These are phyloP conservation scores for Apiotrichum sp. DNA, from an alignment of 1,284 basidiomycete genomes.

Conservation along the genomic window DNA sequence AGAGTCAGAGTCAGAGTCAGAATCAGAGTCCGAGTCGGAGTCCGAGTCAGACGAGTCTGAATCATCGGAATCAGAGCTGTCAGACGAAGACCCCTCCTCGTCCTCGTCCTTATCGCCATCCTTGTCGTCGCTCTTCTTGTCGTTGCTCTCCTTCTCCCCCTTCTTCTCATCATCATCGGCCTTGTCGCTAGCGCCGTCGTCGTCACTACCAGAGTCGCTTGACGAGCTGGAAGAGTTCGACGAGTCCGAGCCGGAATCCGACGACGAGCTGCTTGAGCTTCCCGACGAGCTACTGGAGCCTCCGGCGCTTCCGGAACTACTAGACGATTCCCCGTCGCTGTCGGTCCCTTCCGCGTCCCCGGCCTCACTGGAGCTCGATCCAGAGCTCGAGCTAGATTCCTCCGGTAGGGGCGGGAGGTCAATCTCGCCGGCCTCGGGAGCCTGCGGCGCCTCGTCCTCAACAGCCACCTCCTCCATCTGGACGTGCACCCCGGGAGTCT, in stretches of 20 bases:
- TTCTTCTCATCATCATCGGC: background rate
- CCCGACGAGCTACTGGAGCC: background rate
- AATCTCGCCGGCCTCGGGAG: background rate
- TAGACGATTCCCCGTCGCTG: too few species aligned
- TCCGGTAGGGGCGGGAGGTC: too few species aligned
- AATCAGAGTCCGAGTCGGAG: background rate
- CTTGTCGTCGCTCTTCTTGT: background rate
- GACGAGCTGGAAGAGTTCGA: too few species aligned
- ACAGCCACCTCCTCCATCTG: too few species aligned
- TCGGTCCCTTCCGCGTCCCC: too few species aligned
- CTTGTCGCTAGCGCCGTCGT: background rate
- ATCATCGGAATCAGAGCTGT: conserved; percentile 9
- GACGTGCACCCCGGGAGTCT: background rate
- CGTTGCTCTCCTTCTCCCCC: background rate
- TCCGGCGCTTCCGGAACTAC: background rate
- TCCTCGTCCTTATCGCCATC: background rate
- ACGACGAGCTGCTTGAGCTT: background rate
- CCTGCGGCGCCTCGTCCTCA: background rate
- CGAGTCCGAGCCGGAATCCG: conserved; percentile 3
- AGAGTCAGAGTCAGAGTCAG: conserved; percentile 6
- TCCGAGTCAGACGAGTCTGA: conserved; percentile 7
- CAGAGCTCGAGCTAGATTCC: background rate
- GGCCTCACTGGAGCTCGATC: too few species aligned
- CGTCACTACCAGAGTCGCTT: background rate
- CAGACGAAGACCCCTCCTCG: conserved; percentile 8